Conservation (phyloP, 2,329 filamentous ascomycete species). For the Phaeosphaeria sp. region DNA sequence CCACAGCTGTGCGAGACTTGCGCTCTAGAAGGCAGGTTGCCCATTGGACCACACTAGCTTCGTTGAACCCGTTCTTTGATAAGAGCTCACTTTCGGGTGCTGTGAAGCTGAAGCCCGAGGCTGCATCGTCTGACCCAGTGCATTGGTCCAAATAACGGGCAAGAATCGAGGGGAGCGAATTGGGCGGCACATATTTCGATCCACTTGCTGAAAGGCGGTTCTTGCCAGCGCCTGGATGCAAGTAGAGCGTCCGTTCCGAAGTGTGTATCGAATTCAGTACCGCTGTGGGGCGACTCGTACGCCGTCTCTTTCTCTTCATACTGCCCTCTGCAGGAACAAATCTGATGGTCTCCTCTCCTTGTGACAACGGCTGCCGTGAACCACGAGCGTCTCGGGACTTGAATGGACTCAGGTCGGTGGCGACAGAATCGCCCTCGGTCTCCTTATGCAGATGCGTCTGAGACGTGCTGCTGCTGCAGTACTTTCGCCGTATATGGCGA, state of each 20-base stretch:
- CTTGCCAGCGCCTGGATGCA: slow-evolving; percentile 9
- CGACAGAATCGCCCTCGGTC: neutral
- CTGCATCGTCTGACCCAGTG: slow-evolving; percentile 6
- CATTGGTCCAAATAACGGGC: slow-evolving; percentile 29
- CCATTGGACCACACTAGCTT: slow-evolving; percentile 30
- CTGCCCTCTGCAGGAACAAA: slow-evolving; percentile 21
- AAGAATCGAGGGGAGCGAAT: slow-evolving; percentile 35
- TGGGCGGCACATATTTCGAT: slow-evolving; percentile 7
- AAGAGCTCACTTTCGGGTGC: slow-evolving; percentile 27
- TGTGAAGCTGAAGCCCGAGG: slow-evolving; percentile 20
- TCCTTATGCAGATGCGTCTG: neutral
- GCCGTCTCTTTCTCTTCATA: slow-evolving; percentile 21
- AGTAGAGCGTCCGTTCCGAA: slow-evolving; percentile 26
- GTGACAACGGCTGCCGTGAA: neutral
- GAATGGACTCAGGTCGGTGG: neutral
- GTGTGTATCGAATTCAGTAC: slow-evolving; percentile 28
- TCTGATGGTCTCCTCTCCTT: neutral
- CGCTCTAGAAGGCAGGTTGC: slow-evolving; percentile 23
- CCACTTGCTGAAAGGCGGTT: slow-evolving; percentile 17
- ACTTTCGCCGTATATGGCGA: neutral
- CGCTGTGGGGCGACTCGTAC: slow-evolving; percentile 25
- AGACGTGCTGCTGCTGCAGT: neutral
- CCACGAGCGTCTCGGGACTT: neutral
- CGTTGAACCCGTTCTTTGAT: slow-evolving; percentile 20
- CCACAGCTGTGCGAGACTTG: slow-evolving; percentile 24